phyloP scores from a whole-genome alignment of 2,329 filamentous ascomycete species.

The Claviceps lovelessii region DNA sequence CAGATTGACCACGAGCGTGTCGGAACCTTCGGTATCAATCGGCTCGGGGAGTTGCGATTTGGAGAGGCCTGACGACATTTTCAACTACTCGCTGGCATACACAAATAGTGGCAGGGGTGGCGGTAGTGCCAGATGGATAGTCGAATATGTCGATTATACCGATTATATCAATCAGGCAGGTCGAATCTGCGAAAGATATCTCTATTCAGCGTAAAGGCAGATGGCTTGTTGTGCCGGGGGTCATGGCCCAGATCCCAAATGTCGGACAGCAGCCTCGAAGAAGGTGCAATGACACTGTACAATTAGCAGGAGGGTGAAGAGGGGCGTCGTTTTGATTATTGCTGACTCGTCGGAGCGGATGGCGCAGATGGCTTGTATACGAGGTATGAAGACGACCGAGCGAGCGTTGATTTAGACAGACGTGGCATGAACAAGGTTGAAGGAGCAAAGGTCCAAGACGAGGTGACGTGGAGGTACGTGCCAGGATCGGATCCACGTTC shows the following conservation, averaged over 20 bases:
- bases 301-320: too few species aligned
- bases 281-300: background rate
- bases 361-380: background rate
- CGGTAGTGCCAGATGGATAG: background rate
- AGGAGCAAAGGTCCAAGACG: background rate
- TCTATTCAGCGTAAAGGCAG: background rate
- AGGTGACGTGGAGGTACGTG: background rate
- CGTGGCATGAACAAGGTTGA: background rate
- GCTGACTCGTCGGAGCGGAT: background rate
- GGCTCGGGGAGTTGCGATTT: slow-evolving; percentile 13
- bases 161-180: background rate
- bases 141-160: background rate
- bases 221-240: background rate
- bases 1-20: slow-evolving; percentile 34
- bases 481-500: too few species aligned
- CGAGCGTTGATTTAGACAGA: background rate
- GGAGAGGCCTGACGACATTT: slow-evolving; percentile 26
- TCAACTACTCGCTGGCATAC: slow-evolving; percentile 1
- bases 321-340: background rate
- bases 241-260: background rate
- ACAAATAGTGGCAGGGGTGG: background rate
- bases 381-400: background rate
- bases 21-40: slow-evolving; percentile 11
- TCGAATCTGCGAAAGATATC: background rate
- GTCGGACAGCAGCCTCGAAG: background rate